Percentiles rank a stretch among this genome's conserved stretches.
phyloP scores from a whole-genome alignment of 2,329 filamentous ascomycete genomes.

The Penicillium sp. region DNA sequence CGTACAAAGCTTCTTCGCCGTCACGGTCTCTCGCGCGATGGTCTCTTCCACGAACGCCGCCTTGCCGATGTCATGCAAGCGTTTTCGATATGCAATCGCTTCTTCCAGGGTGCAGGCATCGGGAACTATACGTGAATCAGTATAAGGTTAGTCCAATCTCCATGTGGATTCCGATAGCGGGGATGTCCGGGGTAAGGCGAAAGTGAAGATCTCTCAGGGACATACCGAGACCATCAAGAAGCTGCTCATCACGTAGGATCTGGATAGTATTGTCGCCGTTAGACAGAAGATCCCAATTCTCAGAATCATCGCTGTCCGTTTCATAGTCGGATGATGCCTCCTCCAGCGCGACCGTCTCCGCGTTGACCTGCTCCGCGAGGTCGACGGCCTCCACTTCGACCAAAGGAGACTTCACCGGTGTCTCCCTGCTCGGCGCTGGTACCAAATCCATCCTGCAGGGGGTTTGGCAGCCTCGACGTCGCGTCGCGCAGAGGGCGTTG shows the following conservation, averaged over 20 bases:
- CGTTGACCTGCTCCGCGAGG: conserved; percentile 23
- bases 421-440: conserved; percentile 35
- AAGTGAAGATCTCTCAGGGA: conserved; percentile 27
- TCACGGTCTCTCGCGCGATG: conserved; percentile 66
- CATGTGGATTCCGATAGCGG: conserved; percentile 19
- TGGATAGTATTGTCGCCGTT: conserved; percentile 63
- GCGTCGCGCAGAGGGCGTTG: conserved; percentile 23
- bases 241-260: conserved; percentile 54
- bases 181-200: conserved; percentile 21
- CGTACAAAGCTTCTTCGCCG: conserved; percentile 78
- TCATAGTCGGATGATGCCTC: conserved; percentile 37
- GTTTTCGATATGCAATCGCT: conserved; percentile 64
- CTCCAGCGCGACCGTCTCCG: conserved; percentile 29
- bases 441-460: conserved; percentile 40
- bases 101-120: conserved; percentile 67
- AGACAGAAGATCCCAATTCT: conserved; percentile 62
- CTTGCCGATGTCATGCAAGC: conserved; percentile 74
- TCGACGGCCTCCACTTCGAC: conserved; percentile 38
- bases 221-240: conserved; percentile 47
- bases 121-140: conserved; percentile 33
- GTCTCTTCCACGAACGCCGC: conserved; percentile 72
- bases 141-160: conserved; percentile 13
- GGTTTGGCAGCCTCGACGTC: conserved; percentile 33
- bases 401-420: conserved; percentile 35
- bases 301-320: conserved; percentile 37